Conservation (phyloP, 169 alveolate genomes). For the Eimeria necatrix region DNA sequence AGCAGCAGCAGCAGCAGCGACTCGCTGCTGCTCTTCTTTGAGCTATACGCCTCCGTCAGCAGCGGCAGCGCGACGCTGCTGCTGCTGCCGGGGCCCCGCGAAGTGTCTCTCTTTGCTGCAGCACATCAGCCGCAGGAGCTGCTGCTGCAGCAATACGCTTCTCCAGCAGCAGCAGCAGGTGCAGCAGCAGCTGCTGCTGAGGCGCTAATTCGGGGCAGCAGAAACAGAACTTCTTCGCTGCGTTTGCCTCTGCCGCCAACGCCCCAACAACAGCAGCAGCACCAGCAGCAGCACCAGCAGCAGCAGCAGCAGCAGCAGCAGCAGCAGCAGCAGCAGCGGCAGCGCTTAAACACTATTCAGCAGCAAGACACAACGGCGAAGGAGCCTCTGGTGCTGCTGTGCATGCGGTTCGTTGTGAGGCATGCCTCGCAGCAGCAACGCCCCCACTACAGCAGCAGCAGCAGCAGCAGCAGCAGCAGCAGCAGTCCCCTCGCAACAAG, state of each 20-base stretch:
- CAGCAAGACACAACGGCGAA: conserved; percentile 12
- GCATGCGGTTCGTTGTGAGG: conserved; percentile 49
- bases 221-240: background rate
- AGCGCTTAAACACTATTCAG: background rate
- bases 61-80: conserved; percentile 58
- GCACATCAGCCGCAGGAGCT: conserved; percentile 13
- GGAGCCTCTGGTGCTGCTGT: conserved; percentile 17
- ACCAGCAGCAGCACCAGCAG: conserved; percentile 37
- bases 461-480: conserved; percentile 64
- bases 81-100: conserved; percentile 33
- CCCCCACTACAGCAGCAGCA: conserved; percentile 3
- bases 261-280: conserved; percentile 7
- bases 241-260: background rate
- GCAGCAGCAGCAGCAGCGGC: conserved; percentile 17
- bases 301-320: background rate
- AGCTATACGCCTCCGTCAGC: conserved; percentile 30
- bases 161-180: background rate
- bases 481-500: background rate
- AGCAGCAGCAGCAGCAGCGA: conserved; percentile 67
- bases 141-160: background rate
- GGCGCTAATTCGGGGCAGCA: background rate
- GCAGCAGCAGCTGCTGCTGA: conserved; percentile 18
- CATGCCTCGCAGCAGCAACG: conserved; percentile 21
- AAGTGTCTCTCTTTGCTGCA: conserved; percentile 2
- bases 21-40: conserved; percentile 14